A percentile compares a stretch with the other conserved stretches of the same genome.
phyloP scores from a whole-genome alignment of 1,284 basidiomycete species.

The Chalciporus sp. region DNA sequence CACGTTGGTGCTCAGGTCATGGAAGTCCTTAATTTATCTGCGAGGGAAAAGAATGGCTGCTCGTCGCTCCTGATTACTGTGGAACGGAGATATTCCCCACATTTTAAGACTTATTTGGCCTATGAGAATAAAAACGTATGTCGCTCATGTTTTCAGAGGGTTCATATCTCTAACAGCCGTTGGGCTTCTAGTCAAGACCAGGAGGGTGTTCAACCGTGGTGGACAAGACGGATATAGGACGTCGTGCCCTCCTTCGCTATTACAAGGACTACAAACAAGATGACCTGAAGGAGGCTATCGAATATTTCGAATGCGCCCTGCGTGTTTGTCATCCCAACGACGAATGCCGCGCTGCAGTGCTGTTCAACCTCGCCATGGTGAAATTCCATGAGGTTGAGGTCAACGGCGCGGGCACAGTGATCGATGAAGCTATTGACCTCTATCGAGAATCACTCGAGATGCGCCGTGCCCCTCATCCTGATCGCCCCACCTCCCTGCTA shows the following conservation, averaged over 20 bases:
- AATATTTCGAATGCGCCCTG: conserved; percentile 10
- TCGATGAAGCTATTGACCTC: neutral
- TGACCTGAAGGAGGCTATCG: conserved; percentile 7
- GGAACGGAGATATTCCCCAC: too few relatives aligned
- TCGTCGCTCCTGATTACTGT: neutral
- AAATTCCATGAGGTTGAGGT: neutral
- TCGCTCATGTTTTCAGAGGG: too few relatives aligned
- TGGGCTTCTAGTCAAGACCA: too few relatives aligned
- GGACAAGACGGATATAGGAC: conserved; percentile 3
- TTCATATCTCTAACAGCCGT: neutral
- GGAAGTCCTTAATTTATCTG: neutral
- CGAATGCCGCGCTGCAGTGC: neutral
- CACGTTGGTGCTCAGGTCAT: neutral
- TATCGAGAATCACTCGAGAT: conserved; percentile 5
- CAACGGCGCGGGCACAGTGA: neutral
- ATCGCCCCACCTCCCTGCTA: conserved; percentile 5
- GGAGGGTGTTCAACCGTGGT: neutral
- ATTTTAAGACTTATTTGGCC: too few relatives aligned
- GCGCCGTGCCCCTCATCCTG: neutral
- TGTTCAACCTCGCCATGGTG: conserved; percentile 18
- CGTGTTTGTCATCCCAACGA: neutral
- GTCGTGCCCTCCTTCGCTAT: conserved; percentile 1
- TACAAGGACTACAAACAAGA: neutral
- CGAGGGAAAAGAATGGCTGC: neutral
- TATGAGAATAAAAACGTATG: too few relatives aligned